These are phyloP conservation scores for Polymyxa betae DNA, from an alignment of 208 protist species.

Conservation along the genomic window DNA sequence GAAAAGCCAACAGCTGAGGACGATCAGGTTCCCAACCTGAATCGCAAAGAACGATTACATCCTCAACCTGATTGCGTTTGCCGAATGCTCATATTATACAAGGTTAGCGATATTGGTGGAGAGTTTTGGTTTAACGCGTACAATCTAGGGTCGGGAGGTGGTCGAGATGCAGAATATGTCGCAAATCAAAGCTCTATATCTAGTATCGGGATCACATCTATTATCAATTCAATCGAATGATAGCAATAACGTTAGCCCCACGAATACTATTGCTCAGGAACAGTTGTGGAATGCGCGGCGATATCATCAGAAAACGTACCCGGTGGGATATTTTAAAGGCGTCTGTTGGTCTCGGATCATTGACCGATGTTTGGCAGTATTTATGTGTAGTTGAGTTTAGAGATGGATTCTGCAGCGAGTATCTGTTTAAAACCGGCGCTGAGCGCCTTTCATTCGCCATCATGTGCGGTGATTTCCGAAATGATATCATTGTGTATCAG, in stretches of 20 bases:
- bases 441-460: background rate
- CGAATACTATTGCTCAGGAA: background rate
- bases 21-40: background rate
- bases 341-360: background rate
- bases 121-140: background rate
- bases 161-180: background rate
- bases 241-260: background rate
- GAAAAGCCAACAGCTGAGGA: background rate
- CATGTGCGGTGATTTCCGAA: background rate
- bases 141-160: slow-evolving; percentile 4
- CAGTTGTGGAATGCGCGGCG: background rate
- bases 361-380: background rate
- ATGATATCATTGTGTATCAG: background rate
- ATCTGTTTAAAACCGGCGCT: slow-evolving; percentile 19
- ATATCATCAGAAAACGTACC: background rate
- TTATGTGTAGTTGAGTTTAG: background rate
- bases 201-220: background rate
- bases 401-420: background rate
- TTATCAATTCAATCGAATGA: background rate
- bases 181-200: background rate
- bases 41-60: background rate
- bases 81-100: background rate
- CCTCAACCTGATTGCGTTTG: slow-evolving; percentile 14
- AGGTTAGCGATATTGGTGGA: background rate
- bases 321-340: background rate